Conservation (phyloP, 352 stramenopile species). For the Aphanomyces stellatus region DNA sequence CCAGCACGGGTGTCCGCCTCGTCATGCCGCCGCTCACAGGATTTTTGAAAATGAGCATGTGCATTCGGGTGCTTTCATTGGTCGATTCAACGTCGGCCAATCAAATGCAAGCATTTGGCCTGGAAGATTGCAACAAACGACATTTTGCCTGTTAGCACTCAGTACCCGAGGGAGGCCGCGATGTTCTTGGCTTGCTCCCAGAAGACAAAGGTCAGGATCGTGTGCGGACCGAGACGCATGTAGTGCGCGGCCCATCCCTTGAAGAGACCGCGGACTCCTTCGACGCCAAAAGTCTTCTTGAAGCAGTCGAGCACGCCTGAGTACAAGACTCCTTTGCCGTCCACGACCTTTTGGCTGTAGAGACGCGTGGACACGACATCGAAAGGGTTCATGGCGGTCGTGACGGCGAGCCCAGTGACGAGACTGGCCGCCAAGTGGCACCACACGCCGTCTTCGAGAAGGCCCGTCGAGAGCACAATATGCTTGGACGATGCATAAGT, state of each 20-base stretch:
- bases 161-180: constrained; percentile 54
- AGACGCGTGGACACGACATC: constrained; percentile 80
- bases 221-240: constrained; percentile 79
- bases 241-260: constrained; percentile 84
- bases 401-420: constrained; percentile 68
- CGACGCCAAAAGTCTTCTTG: constrained; percentile 62
- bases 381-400: constrained; percentile 83
- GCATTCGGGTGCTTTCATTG: too few species aligned
- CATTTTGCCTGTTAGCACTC: too few species aligned
- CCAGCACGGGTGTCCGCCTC: neutral
- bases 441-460: constrained; percentile 55
- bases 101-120: too few species aligned
- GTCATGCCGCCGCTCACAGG: too few species aligned
- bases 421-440: constrained; percentile 76
- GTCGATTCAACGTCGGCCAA: too few species aligned
- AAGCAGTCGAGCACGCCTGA: constrained; percentile 66
- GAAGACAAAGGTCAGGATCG: constrained; percentile 80
- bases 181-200: constrained; percentile 79
- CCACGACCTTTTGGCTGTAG: constrained; percentile 82
- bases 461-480: constrained; percentile 60
- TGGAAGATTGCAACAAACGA: too few species aligned
- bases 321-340: constrained; percentile 79
- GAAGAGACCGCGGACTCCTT: constrained; percentile 75
- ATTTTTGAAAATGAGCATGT: too few species aligned
- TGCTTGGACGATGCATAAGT: constrained; percentile 80